Evolutionary conservation across 768 basidiomycete species (phyloP).

Genomic region (Leccinum barrowsii): DNA sequence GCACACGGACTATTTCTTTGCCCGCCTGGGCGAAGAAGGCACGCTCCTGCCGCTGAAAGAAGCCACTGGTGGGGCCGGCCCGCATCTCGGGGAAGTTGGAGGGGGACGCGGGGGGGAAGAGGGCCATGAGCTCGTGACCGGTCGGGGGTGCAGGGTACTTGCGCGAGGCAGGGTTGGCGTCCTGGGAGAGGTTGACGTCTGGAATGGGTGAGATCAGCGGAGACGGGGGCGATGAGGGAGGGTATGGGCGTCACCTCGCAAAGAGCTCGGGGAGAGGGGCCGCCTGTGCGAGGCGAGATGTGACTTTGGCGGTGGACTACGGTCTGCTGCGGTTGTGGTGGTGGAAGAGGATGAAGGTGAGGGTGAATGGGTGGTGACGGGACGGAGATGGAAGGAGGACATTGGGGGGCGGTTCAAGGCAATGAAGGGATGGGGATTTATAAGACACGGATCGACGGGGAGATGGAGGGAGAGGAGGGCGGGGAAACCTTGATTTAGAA

Average conservation of each 20-base stretch:
- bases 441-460: conserved; percentile 27
- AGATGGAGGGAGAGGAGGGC: conserved; percentile 3
- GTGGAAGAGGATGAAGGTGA: conserved; percentile 56
- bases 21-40: conserved; percentile 79
- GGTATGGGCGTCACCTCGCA: conserved; percentile 44
- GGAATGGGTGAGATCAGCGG: conserved; percentile 27
- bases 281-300: conserved; percentile 38
- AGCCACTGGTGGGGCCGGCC: conserved; percentile 65
- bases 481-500: conserved; percentile 15
- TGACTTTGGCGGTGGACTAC: conserved; percentile 34
- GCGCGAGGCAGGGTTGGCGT: conserved; percentile 45
- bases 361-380: conserved; percentile 45
- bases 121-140: conserved; percentile 81
- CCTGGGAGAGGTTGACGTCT: conserved; percentile 62
- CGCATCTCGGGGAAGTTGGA: conserved; percentile 51
- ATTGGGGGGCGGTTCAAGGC: conserved; percentile 32
- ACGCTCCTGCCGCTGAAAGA: conserved; percentile 73
- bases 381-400: conserved; percentile 54
- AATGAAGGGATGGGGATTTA: conserved; percentile 16
- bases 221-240: not conserved
- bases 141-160: conserved; percentile 75
- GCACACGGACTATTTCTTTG: conserved; percentile 71
- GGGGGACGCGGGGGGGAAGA: conserved; percentile 73
- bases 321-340: conserved; percentile 42
- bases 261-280: conserved; percentile 59